Base-by-base conservation (phyloP, 2,329 filamentous ascomycete genomes). In the Pseudocercospora musae region DNA sequence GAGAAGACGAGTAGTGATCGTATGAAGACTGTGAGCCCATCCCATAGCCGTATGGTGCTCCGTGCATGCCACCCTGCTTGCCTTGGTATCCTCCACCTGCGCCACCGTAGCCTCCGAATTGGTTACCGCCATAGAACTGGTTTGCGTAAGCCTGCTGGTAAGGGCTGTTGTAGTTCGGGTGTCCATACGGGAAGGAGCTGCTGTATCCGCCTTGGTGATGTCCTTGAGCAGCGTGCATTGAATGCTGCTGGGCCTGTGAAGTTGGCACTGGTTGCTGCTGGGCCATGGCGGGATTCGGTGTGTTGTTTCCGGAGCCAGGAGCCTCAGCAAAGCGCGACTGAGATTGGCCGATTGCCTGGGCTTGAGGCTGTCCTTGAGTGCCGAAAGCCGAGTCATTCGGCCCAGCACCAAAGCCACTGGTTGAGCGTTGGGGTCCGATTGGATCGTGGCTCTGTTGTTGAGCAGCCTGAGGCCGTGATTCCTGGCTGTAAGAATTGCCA, bases 251-350 rank as follows among this genome's bases (percentile, higher is more conserved):
- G 63, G 78, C 76, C 54, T 83, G 83, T 65, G 84, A 81, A 55
- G 64, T 60, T 6, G 67, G 66, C 18, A 64, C 62, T 20, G 78
- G 79, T 59, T 79, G 77, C 66, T 85, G 84, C 62, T 84, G 83
- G 57, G 83, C 82, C 63, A 85, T 76, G 44, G 88, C 83, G 27
- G 93, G 92, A 79, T 96, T 95, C 37, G 94, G 93, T 2, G 93
- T 97, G 71, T 89, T 94, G 76, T 95, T 89, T 49, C 92, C 94
- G 75, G 92, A 96, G 80, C 89, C 92, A 72, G 92, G 90, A 65
- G 85, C 84, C 59, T 96, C 92, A 66, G 86, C 84, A 72, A 88
- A 89, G 69, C 88, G 89, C 75, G 87, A 90, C 75, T 93, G 92
- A 84, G 67, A 68, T 63, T 70, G 67, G 6, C 37, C 33, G 25